A percentile compares a stretch with the other conserved stretches of the same genome.
phyloP scores from a whole-genome alignment of 2,329 filamentous ascomycete species.

The Ceratocystis harringtonii region DNA sequence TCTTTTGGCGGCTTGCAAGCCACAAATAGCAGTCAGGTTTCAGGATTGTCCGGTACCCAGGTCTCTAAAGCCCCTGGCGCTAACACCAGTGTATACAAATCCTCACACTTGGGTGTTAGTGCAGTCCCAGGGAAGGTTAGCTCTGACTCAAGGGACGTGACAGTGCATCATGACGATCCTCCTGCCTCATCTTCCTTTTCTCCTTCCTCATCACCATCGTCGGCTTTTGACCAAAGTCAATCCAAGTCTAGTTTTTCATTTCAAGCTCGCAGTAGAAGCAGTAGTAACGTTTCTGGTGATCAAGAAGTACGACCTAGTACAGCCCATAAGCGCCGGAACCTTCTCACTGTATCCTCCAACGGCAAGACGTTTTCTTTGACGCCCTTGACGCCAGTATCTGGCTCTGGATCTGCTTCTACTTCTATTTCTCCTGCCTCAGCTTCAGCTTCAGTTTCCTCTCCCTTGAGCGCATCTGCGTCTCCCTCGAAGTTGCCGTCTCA shows the following conservation, averaged over 20 bases:
- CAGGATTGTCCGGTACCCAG: conserved; percentile 12
- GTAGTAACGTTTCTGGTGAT: background rate
- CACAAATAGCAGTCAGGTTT: conserved; percentile 9
- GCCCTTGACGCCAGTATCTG: conserved; percentile 24
- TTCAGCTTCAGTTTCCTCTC: conserved; percentile 17
- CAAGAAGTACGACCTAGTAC: conserved; percentile 12
- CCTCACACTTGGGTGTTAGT: conserved; percentile 7
- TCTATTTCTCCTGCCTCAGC: conserved; percentile 13
- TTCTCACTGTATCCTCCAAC: conserved; percentile 39
- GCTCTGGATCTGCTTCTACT: conserved; percentile 17
- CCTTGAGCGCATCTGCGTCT: conserved; percentile 17
- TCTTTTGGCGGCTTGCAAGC: conserved; percentile 1
- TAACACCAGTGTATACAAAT: conserved; percentile 7
- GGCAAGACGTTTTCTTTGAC: conserved; percentile 40
- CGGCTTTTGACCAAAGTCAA: conserved; percentile 4
- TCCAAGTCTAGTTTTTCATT: conserved; percentile 8
- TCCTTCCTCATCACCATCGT: conserved; percentile 3
- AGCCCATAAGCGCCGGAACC: conserved; percentile 25
- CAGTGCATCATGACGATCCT: conserved; percentile 7
- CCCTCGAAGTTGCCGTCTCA: conserved; percentile 7
- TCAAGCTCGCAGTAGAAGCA: background rate
- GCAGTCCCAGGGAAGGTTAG: background rate
- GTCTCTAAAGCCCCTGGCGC: conserved; percentile 1
- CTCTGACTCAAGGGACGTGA: conserved; percentile 7
- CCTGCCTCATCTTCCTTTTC: conserved; percentile 15